Base-by-base conservation (phyloP, 768 basidiomycete genomes). In the Amanita brunnescens region DNA sequence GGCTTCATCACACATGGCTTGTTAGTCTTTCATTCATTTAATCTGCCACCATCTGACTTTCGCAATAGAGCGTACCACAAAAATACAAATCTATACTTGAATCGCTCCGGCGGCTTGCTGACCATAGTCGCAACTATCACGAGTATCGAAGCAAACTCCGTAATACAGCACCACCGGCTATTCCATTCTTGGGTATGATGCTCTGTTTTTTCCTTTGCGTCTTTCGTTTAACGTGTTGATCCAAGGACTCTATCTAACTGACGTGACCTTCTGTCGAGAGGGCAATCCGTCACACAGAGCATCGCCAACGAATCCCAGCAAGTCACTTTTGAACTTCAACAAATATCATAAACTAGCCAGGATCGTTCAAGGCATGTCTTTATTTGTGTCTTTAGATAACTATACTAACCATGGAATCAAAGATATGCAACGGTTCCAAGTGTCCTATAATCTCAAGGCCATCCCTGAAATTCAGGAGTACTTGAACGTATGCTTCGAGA, bases 381-480 rank as follows among this genome's bases (percentile, higher is more conserved):
- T 35, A 38, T 20, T 29, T 20, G 23, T 50, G 35, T 34, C 2
- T 26, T n/a, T 26, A 20, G 5, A 30, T 35, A 42, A 16, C 40
- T 9, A 18, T 24, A 18, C 44, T 10, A 29, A 30, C 39, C 44
- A 34, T 46, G 54, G 45, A 37, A 33, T 57, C 49, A n/a, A 59
- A 84, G 91, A 94, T 64, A 88, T 94, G 80, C 91, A 91, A 66
- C 86, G 91, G 20, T 94, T 94, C 71, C 92, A 96, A 64, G 78
- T 81, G 7, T 75, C 83, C 4, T 95, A 89, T 72, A 85, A 83
- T 57, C 77, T 98, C 47, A 89, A 90, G 61, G 86, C 85, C 55
- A 86, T 99, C 8, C 83, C 85, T 2, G 94, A 96, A 65, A 84
- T 92, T 5, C 93, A 97, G 62, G 75, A 79, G 47, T 93, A 83